Conservation (phyloP, 2,329 filamentous ascomycete species). For the Aspergillus pseudonomiae region DNA sequence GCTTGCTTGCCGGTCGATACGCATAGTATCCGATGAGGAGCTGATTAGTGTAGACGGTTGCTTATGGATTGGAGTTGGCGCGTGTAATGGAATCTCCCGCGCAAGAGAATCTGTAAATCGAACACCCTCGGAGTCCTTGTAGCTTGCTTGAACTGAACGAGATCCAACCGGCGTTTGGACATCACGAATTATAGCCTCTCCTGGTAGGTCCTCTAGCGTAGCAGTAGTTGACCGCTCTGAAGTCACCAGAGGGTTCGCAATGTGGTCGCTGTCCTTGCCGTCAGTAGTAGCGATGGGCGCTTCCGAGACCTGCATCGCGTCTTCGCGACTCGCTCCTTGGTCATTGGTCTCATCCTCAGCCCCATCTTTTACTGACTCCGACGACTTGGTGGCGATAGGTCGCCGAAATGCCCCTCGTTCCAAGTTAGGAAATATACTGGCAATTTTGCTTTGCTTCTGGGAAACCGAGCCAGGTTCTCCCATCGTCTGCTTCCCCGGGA, state of each 20-base stretch:
- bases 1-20: slow-evolving; percentile 18
- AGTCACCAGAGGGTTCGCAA: slow-evolving; percentile 29
- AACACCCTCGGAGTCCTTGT: slow-evolving; percentile 5
- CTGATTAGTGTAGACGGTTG: slow-evolving; percentile 51
- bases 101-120: slow-evolving; percentile 10
- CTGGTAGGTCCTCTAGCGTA: slow-evolving; percentile 8
- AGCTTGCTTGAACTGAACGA: slow-evolving; percentile 12
- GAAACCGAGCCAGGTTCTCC: slow-evolving; percentile 13
- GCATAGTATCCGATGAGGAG: slow-evolving; percentile 36
- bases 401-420: slow-evolving; percentile 37
- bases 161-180: slow-evolving; percentile 12
- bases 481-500: slow-evolving; percentile 19
- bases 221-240: slow-evolving; percentile 13
- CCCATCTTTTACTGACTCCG: slow-evolving; percentile 40
- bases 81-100: slow-evolving; percentile 22
- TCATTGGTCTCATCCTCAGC: slow-evolving; percentile 43
- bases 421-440: slow-evolving; percentile 39
- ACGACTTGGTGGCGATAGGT: slow-evolving; percentile 23
- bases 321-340: slow-evolving; percentile 45
- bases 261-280: slow-evolving; percentile 49
- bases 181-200: slow-evolving; percentile 12
- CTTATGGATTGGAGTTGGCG: slow-evolving; percentile 35
- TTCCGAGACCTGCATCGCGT: slow-evolving; percentile 49
- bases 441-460: slow-evolving; percentile 32
- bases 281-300: slow-evolving; percentile 41